Percentiles rank a stretch among this genome's conserved stretches.
Evolutionary conservation across 2,329 filamentous ascomycete genomes (phyloP).

Genomic region (Nigrograna mackinnonii): DNA sequence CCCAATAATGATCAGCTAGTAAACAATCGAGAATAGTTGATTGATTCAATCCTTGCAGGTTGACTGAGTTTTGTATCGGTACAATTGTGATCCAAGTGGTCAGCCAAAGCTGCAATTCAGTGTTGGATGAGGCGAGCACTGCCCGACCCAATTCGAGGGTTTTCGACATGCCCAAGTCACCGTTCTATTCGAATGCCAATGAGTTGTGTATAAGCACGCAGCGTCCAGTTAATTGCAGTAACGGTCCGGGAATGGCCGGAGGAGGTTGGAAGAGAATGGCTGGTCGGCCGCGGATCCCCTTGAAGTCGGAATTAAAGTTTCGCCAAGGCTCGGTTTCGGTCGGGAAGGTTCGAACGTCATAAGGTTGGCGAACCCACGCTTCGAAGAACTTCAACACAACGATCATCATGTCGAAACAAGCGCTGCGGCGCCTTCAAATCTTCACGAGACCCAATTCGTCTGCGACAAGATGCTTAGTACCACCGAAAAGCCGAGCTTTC

Average conservation of each 20-base stretch:
- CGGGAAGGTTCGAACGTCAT: too few relatives aligned
- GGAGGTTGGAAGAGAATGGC: not conserved
- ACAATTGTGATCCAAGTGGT: slow-evolving; percentile 38
- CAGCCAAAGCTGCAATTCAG: slow-evolving; percentile 38
- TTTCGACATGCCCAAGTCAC: slow-evolving; percentile 30
- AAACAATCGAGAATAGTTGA: slow-evolving; percentile 15
- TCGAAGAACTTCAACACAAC: slow-evolving; percentile 18
- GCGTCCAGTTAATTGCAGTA: too few relatives aligned
- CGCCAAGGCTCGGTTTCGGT: too few relatives aligned
- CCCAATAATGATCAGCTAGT: slow-evolving; percentile 34
- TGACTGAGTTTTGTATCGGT: slow-evolving; percentile 25
- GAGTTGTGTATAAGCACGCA: too few relatives aligned
- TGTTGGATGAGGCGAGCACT: slow-evolving; percentile 26
- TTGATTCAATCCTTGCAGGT: slow-evolving; percentile 21
- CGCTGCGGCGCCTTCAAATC: slow-evolving; percentile 19
- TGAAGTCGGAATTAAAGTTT: not conserved
- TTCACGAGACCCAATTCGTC: slow-evolving; percentile 8
- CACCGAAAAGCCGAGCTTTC: slow-evolving; percentile 17
- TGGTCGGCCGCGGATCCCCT: not conserved
- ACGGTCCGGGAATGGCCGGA: not conserved
- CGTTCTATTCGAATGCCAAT: too few relatives aligned
- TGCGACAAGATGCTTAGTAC: not conserved
- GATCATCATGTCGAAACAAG: slow-evolving; percentile 19
- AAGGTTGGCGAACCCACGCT: too few relatives aligned
- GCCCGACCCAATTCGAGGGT: slow-evolving; percentile 38